A percentile compares a stretch with the other conserved stretches of the same genome.
These are phyloP conservation scores for Metschnikowia picachoensis DNA, from an alignment of 805 yeast genomes.

Conservation along the genomic window DNA sequence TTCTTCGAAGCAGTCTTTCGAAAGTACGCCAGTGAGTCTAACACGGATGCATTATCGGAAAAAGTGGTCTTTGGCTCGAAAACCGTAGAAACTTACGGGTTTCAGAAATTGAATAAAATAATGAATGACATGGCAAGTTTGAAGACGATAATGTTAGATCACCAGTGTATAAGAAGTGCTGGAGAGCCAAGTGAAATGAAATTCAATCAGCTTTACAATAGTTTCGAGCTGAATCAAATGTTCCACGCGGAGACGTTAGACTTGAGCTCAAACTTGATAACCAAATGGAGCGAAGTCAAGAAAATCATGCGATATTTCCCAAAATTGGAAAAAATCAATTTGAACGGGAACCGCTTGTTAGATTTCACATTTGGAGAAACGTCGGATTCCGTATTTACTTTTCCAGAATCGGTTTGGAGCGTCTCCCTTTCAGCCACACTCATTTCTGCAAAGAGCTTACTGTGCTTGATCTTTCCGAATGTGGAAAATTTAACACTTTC, in stretches of 20 bases:
- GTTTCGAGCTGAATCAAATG: not conserved
- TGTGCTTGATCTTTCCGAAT: slow-evolving; percentile 31
- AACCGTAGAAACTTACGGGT: slow-evolving; percentile 59
- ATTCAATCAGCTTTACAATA: not conserved
- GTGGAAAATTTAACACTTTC: slow-evolving; percentile 33
- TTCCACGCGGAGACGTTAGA: slow-evolving; percentile 10
- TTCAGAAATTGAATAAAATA: slow-evolving; percentile 48
- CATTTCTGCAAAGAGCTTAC: slow-evolving; percentile 17
- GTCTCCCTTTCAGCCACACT: slow-evolving; percentile 27
- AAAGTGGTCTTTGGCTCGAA: slow-evolving; percentile 53
- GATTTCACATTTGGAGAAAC: not conserved
- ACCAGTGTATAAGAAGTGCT: slow-evolving; percentile 28
- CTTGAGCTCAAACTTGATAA: slow-evolving; percentile 14
- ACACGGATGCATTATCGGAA: slow-evolving; percentile 18
- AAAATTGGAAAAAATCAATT: slow-evolving; percentile 36
- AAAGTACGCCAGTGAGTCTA: slow-evolving; percentile 38
- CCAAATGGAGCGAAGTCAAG: slow-evolving; percentile 25
- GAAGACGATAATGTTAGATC: slow-evolving; percentile 47
- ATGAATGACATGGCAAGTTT: slow-evolving; percentile 47
- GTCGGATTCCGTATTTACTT: not conserved
- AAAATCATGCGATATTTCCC: slow-evolving; percentile 35
- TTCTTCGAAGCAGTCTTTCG: slow-evolving; percentile 49
- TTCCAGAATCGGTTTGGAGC: slow-evolving; percentile 2
- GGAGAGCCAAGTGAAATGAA: not conserved
- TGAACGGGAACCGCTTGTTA: slow-evolving; percentile 52